Conservation (phyloP, 306 rosid species). For the Cotoneaster glaucophyllus region DNA sequence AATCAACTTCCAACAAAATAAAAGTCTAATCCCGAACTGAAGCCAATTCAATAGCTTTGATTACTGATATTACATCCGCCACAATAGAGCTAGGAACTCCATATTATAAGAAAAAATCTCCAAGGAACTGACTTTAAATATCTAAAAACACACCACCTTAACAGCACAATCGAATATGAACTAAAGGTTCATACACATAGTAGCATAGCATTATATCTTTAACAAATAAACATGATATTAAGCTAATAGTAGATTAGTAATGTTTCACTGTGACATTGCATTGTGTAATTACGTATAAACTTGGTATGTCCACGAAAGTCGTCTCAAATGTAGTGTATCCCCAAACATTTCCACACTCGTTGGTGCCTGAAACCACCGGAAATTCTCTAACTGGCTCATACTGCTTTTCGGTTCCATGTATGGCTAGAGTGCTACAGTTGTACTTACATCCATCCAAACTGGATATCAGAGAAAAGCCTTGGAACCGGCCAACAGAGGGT, state of each 20-base stretch:
- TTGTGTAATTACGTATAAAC: background rate
- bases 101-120: no score
- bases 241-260: background rate
- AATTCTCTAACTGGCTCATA: background rate
- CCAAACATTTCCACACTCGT: background rate
- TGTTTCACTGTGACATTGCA: slow-evolving; percentile 19
- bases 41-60: no score
- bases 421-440: background rate
- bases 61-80: no score
- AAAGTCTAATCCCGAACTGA: no score
- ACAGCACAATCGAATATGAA: no score
- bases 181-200: no score
- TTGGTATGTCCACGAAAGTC: background rate
- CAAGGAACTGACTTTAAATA: no score
- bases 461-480: slow-evolving; percentile 12
- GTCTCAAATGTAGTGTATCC: slow-evolving; percentile 23
- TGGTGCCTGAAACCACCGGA: background rate
- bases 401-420: background rate
- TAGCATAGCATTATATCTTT: no score
- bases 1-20: no score
- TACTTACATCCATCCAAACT: slow-evolving; percentile 17
- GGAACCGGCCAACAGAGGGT: slow-evolving; percentile 8
- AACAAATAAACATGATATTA: background rate
- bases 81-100: no score
- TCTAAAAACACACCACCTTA: no score